Evolutionary conservation across 1,284 basidiomycete genomes (phyloP).

Genomic region (Cryptococcus deneoformans): DNA sequence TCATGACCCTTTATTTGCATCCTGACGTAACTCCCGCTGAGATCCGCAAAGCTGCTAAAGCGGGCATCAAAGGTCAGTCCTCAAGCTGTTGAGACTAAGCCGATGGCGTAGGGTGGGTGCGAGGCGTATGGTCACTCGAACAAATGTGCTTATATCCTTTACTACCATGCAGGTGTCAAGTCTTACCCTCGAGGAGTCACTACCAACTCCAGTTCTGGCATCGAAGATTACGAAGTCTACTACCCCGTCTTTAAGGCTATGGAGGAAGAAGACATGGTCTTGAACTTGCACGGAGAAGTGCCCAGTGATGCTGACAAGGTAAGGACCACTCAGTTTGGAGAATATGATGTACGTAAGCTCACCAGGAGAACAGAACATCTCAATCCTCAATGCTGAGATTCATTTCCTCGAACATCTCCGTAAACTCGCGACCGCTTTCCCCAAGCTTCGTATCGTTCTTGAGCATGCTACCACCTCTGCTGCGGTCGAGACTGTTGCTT

Average conservation of each 20-base stretch:
- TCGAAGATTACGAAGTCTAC: slow-evolving; percentile 93
- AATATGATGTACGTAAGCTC: background rate
- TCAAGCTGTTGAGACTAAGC: background rate
- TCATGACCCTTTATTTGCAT: slow-evolving; percentile 95
- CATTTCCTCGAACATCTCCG: slow-evolving; percentile 85
- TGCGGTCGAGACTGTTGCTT: slow-evolving; percentile 70
- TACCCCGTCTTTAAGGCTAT: slow-evolving; percentile 94
- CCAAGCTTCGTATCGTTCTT: slow-evolving; percentile 90
- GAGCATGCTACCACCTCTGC: slow-evolving; percentile 98
- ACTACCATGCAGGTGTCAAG: slow-evolving; percentile 73
- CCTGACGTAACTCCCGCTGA: slow-evolving; percentile 88
- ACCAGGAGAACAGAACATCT: slow-evolving; percentile 64
- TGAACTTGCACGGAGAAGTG: slow-evolving; percentile 97
- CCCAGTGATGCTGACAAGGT: slow-evolving; percentile 82
- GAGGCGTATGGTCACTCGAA: background rate
- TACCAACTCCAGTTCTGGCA: slow-evolving; percentile 94
- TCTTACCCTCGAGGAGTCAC: slow-evolving; percentile 98
- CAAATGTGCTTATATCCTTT: background rate
- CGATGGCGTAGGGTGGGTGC: background rate
- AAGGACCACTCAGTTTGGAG: slow-evolving; percentile 33
- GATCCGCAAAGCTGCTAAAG: slow-evolving; percentile 77
- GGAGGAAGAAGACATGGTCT: slow-evolving; percentile 88
- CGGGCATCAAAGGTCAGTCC: slow-evolving; percentile 72
- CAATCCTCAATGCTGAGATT: slow-evolving; percentile 91
- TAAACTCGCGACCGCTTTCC: slow-evolving; percentile 80